Conservation (phyloP, 2,329 filamentous ascomycete species). For the Trichoderma koningiopsis region DNA sequence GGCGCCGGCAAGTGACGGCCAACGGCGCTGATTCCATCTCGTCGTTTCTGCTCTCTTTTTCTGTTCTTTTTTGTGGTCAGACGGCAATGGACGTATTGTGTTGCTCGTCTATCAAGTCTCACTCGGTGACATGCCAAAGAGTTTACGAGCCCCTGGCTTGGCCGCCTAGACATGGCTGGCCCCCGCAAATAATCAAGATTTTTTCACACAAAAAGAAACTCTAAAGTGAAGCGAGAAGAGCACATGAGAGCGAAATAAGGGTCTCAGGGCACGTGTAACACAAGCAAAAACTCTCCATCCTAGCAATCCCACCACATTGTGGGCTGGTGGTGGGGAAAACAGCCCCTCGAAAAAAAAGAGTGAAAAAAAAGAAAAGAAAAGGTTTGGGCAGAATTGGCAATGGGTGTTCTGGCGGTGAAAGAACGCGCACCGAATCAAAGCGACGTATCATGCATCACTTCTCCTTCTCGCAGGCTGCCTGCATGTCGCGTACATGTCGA, state of each 20-base stretch:
- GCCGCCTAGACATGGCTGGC: not conserved
- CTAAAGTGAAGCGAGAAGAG: not conserved
- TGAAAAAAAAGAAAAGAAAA: not conserved
- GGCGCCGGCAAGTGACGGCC: not conserved
- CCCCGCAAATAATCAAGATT: not conserved
- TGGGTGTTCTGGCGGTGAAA: slow-evolving; percentile 12
- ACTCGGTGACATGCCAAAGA: not conserved
- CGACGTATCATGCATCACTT: not conserved
- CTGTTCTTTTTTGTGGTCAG: not conserved
- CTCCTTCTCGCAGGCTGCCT: slow-evolving; percentile 6
- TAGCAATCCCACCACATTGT: slow-evolving; percentile 1
- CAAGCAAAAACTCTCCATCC: not conserved
- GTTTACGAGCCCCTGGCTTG: not conserved
- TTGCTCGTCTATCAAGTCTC: not conserved
- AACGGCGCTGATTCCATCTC: not conserved
- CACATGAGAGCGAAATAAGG: not conserved
- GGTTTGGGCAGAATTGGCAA: slow-evolving; percentile 16
- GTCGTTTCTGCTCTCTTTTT: not conserved
- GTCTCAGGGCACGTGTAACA: slow-evolving; percentile 3
- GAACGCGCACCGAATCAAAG: not conserved
- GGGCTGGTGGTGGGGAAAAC: not conserved
- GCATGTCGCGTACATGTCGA: not conserved
- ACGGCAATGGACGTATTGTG: not conserved
- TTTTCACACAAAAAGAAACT: not conserved
- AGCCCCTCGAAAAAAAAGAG: not conserved